Percentiles rank a stretch among this genome's conserved stretches.
phyloP scores from a whole-genome alignment of 495 filamentous ascomycete genomes.

The Xylaria venustula region DNA sequence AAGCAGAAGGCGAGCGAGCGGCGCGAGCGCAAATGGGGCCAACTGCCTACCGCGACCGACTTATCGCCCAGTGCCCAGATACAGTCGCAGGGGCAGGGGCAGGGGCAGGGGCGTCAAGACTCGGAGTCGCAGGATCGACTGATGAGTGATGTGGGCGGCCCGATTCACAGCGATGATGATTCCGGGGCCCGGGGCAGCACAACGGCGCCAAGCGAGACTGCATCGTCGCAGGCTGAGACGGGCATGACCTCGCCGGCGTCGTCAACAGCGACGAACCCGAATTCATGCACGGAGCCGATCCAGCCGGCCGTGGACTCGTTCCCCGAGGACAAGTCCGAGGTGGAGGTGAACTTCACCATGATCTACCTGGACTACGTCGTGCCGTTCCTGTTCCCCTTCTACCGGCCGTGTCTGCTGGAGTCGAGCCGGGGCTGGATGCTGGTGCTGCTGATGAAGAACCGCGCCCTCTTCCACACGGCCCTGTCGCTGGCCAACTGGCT shows the following conservation, averaged over 20 bases:
- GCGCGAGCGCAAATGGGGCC: slow-evolving; percentile 24
- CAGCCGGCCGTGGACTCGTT: slow-evolving; percentile 1
- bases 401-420: slow-evolving; percentile 44
- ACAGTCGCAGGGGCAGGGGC: neutral
- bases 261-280: neutral
- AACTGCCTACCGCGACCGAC: neutral
- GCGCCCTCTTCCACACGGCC: slow-evolving; percentile 45
- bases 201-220: neutral
- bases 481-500: slow-evolving; percentile 48
- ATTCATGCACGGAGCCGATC: neutral
- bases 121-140: neutral
- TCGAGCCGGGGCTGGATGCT: slow-evolving; percentile 51
- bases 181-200: too few species aligned
- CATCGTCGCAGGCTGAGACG: neutral
- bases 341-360: slow-evolving; percentile 28
- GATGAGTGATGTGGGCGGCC: neutral
- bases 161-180: neutral
- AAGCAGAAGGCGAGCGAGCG: slow-evolving; percentile 12
- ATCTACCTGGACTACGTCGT: slow-evolving; percentile 52
- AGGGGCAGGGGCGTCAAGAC: too few species aligned
- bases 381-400: slow-evolving; percentile 55
- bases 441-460: slow-evolving; percentile 46
- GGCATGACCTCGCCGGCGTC: neutral
- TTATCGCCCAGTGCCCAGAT: neutral
- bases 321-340: slow-evolving; percentile 10